Evolutionary conservation across 257 asterid species (phyloP).

Genomic region (Forsythia viridissima): DNA sequence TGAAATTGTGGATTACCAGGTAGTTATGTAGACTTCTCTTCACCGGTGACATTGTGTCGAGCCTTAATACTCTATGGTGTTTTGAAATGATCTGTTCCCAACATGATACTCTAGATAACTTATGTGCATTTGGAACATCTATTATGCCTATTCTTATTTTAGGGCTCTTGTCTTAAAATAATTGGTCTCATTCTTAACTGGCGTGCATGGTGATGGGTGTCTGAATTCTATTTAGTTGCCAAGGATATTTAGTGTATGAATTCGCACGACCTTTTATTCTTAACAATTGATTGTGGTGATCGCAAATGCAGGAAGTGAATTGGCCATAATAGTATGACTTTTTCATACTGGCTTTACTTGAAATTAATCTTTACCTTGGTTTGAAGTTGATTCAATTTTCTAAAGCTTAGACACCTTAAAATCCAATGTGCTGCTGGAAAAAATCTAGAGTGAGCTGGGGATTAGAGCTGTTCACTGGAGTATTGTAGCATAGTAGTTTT

Average conservation of each 20-base stretch:
- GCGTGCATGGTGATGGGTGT: background rate
- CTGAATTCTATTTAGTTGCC: background rate
- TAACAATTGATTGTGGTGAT: background rate
- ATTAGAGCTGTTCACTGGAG: background rate
- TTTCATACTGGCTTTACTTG: background rate
- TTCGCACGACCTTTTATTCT: background rate
- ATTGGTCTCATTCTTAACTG: background rate
- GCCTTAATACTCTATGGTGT: no score
- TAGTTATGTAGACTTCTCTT: no score
- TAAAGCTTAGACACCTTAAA: background rate
- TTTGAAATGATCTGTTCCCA: no score
- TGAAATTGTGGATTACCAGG: no score
- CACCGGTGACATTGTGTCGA: no score
- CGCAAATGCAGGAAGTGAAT: background rate
- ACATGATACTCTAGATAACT: no score
- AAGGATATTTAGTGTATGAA: background rate
- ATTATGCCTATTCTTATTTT: no score
- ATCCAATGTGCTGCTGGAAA: background rate
- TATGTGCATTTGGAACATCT: no score
- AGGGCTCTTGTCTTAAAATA: background rate
- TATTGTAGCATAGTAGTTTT: background rate
- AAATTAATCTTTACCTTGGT: background rate
- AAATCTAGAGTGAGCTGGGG: background rate
- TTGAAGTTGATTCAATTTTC: background rate
- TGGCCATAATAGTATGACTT: background rate